Evolutionary conservation across 805 yeast genomes (phyloP).

Genomic region (Candida ulmi): DNA sequence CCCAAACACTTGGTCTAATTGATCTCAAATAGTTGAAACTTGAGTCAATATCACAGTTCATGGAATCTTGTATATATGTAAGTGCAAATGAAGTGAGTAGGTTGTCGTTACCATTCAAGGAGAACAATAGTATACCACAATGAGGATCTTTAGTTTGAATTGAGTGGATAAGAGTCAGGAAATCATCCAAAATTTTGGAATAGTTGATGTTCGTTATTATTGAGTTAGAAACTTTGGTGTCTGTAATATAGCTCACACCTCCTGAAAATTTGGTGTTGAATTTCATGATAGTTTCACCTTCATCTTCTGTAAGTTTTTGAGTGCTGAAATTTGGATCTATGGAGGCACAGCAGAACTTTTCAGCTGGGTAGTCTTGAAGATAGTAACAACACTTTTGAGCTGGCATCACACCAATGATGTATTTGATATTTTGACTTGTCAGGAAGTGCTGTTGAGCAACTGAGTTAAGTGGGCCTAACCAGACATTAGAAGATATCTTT

Average conservation of each 20-base stretch:
- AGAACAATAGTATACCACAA: slow-evolving; percentile 21
- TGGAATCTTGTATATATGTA: slow-evolving; percentile 17
- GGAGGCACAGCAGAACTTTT: slow-evolving; percentile 24
- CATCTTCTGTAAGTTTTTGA: slow-evolving; percentile 22
- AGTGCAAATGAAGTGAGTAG: slow-evolving; percentile 17
- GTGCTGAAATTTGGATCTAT: slow-evolving; percentile 30
- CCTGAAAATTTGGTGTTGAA: slow-evolving; percentile 24
- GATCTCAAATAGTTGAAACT: slow-evolving; percentile 20
- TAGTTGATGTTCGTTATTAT: slow-evolving; percentile 20
- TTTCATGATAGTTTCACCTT: slow-evolving; percentile 20
- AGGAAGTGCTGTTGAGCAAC: slow-evolving; percentile 34
- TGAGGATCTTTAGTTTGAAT: slow-evolving; percentile 20
- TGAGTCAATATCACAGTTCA: slow-evolving; percentile 19
- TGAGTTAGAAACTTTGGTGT: slow-evolving; percentile 17
- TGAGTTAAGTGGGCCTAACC: slow-evolving; percentile 42
- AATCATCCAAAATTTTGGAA: slow-evolving; percentile 20
- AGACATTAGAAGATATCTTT: slow-evolving; percentile 32
- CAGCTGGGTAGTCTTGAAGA: slow-evolving; percentile 22
- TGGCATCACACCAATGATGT: slow-evolving; percentile 31
- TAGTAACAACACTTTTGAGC: slow-evolving; percentile 27
- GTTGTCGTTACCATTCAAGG: slow-evolving; percentile 25
- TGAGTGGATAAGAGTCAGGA: slow-evolving; percentile 12
- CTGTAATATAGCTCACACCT: slow-evolving; percentile 13
- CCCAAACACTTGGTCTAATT: slow-evolving; percentile 21
- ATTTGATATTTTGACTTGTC: slow-evolving; percentile 31